Conservation (phyloP, 2,329 filamentous ascomycete genomes). For the Diaporthe aspalathi region DNA sequence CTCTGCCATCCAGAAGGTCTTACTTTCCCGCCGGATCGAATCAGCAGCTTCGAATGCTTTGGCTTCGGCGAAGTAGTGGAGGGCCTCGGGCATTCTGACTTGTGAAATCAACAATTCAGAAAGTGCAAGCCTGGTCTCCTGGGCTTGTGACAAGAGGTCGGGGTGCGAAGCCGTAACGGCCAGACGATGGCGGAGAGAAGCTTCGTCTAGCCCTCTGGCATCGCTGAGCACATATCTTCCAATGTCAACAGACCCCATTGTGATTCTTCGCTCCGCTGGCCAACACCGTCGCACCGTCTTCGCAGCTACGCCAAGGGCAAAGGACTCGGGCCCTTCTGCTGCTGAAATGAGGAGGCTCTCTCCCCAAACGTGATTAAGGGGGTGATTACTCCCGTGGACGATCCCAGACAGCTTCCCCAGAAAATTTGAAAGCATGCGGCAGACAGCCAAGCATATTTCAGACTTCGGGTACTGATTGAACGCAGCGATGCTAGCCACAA, state of each 20-base stretch:
- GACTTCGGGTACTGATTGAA: constrained; percentile 19
- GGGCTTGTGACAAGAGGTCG: neutral
- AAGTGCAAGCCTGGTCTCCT: constrained; percentile 30
- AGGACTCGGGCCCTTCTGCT: neutral
- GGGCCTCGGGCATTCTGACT: neutral
- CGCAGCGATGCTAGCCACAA: neutral
- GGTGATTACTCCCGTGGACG: constrained; percentile 18
- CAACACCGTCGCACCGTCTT: neutral
- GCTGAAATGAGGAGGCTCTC: neutral
- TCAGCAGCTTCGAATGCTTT: neutral
- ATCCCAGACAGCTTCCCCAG: neutral
- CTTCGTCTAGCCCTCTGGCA: constrained; percentile 18
- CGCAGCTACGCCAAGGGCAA: neutral
- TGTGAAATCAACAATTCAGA: neutral
- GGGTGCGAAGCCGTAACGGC: neutral
- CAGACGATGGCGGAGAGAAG: neutral
- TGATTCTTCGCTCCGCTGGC: neutral
- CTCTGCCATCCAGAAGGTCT: constrained; percentile 30
- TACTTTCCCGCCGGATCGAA: neutral
- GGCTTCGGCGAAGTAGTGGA: neutral
- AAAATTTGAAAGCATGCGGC: constrained; percentile 19
- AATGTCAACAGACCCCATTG: neutral
- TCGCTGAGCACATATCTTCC: constrained; percentile 12
- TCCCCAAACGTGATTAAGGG: constrained; percentile 1
- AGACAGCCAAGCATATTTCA: constrained; percentile 4